Evolutionary conservation across 192 early-diverging fungal species (phyloP), one percentile per base, ranked within the genome.

Genomic region (Coemansia sp.): DNA sequence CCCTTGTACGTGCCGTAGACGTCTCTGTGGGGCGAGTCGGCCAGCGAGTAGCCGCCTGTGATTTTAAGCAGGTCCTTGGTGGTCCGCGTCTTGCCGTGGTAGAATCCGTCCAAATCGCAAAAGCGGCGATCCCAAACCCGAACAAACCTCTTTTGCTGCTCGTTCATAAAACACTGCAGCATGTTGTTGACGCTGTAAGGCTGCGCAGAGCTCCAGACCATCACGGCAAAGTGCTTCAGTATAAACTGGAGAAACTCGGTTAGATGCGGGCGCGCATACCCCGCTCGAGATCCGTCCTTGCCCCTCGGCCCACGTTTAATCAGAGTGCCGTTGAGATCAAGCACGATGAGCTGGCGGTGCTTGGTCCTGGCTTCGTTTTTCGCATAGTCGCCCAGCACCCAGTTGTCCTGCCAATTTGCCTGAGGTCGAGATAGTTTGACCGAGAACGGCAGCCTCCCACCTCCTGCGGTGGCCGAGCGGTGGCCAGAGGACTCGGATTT

Each of bases 121-220:
- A 67, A 71, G 14, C 74, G 53, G 13, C 88, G 78, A 26, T 71
- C 77, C 88, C 88, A 90, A n/a, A 82, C 68, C 15, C 79, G 64
- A 13, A 77, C 60, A 17, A 80, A 73, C n/a, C 52, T 18, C 9
- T 60, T 51, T 2, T 56, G 31, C 18, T 78, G 23, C 1, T 58
- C 47, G 1, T 48, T 60, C 60, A 88, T 80, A 30, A 65, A 18
- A 8, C 32, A 17, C 5, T 45, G 29, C n/a, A 85, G 33, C 85
- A 88, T 88, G 10, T 55, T 71, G 4, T 65, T 14, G 1, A 90
- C 82, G 33, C 73, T 88, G 0, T 27, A 18, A 2, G 68, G 70
- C 15, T 80, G 74, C 0, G 88, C 85, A 6, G 86, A 86, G 45
- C 83, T 86, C 88, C 88, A 90, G 5, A 90, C 61, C 83, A 88